Conservation (phyloP, 2,329 filamentous ascomycete species). For the Arthrobotrys sinensis region DNA sequence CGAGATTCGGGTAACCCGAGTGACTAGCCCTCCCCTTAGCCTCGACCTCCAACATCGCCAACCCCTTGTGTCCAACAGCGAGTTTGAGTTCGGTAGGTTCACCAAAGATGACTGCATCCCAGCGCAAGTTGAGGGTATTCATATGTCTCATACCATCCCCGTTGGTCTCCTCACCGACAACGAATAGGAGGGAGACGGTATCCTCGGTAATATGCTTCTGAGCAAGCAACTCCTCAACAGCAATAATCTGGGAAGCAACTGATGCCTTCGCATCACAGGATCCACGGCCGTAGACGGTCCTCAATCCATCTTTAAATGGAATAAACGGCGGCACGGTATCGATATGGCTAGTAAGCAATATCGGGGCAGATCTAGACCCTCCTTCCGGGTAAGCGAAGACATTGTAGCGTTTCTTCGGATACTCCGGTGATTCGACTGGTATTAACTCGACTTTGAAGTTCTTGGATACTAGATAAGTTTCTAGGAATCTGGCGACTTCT, state of each 20-base stretch:
- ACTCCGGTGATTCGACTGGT: conserved; percentile 65
- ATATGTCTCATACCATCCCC: conserved; percentile 82
- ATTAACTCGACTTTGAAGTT: conserved; percentile 77
- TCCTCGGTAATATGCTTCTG: conserved; percentile 68
- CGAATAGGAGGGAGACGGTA: conserved; percentile 74
- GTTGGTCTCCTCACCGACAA: conserved; percentile 85
- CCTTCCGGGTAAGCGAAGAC: conserved; percentile 78
- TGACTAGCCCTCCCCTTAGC: conserved; percentile 85
- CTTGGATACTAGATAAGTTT: conserved; percentile 75
- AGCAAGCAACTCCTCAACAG: conserved; percentile 73
- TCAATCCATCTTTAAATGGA: conserved; percentile 72
- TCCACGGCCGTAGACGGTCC: conserved; percentile 79
- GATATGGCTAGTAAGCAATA: conserved; percentile 85
- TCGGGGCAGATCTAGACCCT: conserved; percentile 71
- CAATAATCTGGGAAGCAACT: conserved; percentile 81
- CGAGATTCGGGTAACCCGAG: conserved; percentile 92
- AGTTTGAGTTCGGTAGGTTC: conserved; percentile 93
- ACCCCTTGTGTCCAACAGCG: conserved; percentile 92
- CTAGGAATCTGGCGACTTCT: conserved; percentile 78
- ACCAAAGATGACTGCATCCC: conserved; percentile 86
- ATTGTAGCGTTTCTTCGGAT: conserved; percentile 77
- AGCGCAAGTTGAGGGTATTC: conserved; percentile 70
- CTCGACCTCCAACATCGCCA: conserved; percentile 76
- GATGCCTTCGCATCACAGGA: conserved; percentile 80
- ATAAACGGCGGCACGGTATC: conserved; percentile 83